Evolutionary conservation across 202 grass and related monocot genomes (phyloP), one percentile per base, ranked within the genome.

Genomic region (Elaeis oleifera): DNA sequence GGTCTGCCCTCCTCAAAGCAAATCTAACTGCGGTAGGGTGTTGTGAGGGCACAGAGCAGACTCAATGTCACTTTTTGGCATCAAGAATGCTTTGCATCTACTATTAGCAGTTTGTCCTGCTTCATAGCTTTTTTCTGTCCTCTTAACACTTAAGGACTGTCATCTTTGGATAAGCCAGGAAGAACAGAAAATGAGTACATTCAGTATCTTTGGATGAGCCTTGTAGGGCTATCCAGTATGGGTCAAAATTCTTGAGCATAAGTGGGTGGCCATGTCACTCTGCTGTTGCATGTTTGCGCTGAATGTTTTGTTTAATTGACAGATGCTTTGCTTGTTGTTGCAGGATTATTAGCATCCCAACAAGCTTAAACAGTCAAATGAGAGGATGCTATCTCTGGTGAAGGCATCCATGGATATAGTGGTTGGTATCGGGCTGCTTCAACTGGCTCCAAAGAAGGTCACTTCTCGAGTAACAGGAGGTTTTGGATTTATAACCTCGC

Each of bases 371-470:
- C 70, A 89, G 76, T 91, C 82, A 21, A 89, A 97, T 13, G 81
- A 86, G 49, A 74, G 92, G 71, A 73, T 79, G 21, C 81, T 97
- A 66, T 20, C 20, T 20, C 20, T 91, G 65, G 81, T 81, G 20
- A 97, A 91, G 78, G 76, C 92, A 18, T 75, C 67, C 51, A 79
- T 91, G 71, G 82, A 91, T 71, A 69, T 84, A 49, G 88, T 89
- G 26, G 88, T 97, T 44, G 84, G 87, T 5, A 20, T 91, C 1
- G 92, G 88, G 61, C 81, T 97, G 54, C 92, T 97, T 56, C 92
- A 91, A 79, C 32, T 97, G 50, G 68, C 81, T 13, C 92, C 92
- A 28, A 97, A 89, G 71, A 97, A 89, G 71, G 49, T 91, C 61
- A 91, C 88, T 65, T 84, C 88, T 16, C 83, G 79, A 65, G 82